Conservation (phyloP, 768 basidiomycete species). For the Lyophyllum decastes region DNA sequence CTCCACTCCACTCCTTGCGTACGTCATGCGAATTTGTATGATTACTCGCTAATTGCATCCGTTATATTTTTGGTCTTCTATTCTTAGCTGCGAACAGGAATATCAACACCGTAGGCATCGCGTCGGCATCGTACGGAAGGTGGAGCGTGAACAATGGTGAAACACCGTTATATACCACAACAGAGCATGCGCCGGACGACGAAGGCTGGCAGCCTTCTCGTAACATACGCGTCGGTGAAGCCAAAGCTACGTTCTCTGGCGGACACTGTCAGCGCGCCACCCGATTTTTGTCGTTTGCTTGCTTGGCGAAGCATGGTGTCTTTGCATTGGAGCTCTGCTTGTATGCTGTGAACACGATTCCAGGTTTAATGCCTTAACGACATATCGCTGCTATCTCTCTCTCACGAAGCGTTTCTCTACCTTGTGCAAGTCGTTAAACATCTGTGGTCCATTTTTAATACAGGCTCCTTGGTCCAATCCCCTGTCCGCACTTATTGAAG, state of each 20-base stretch:
- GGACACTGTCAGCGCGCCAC: too few relatives aligned
- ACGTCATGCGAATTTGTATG: not conserved
- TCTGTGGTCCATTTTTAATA: slow-evolving; percentile 2
- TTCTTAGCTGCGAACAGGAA: not conserved
- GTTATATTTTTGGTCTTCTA: not conserved
- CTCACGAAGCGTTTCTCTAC: slow-evolving; percentile 8
- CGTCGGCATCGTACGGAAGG: not conserved
- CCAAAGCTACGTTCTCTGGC: too few relatives aligned
- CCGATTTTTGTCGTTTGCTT: too few relatives aligned
- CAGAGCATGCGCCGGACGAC: not conserved
- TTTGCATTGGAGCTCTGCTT: not conserved
- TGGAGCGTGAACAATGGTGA: not conserved
- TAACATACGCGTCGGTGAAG: too few relatives aligned
- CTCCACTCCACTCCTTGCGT: not conserved
- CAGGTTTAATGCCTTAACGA: not conserved
- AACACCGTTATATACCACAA: not conserved
- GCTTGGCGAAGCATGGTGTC: not conserved
- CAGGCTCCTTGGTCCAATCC: slow-evolving; percentile 6
- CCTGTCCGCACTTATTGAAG: slow-evolving; percentile 9
- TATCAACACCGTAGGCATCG: not conserved
- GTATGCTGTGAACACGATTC: not conserved
- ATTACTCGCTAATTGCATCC: not conserved
- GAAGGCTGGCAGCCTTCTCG: not conserved
- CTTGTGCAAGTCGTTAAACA: not conserved
- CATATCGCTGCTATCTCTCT: not conserved